A percentile compares a stretch with the other conserved stretches of the same genome.
Evolutionary conservation across 1,284 basidiomycete genomes (phyloP).

Genomic region (Hymenochaete sp.): DNA sequence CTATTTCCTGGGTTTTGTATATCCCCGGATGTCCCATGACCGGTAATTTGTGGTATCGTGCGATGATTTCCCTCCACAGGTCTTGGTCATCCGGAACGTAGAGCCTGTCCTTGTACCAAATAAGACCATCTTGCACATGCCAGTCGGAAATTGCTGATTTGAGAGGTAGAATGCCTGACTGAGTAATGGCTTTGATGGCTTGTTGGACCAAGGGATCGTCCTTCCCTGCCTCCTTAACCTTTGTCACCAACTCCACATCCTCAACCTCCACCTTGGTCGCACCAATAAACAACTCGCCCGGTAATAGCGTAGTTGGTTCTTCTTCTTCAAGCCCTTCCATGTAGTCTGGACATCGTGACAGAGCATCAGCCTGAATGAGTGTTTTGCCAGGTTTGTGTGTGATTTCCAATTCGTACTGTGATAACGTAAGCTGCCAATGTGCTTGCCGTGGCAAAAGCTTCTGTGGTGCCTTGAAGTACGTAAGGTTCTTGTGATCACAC

Average conservation of each 20-base stretch:
- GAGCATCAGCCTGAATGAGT: slow-evolving; percentile 30
- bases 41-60: slow-evolving; percentile 26
- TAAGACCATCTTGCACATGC: slow-evolving; percentile 13
- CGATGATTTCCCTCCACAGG: slow-evolving; percentile 22
- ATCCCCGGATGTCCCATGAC: slow-evolving; percentile 35
- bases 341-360: slow-evolving; percentile 33
- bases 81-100: slow-evolving; percentile 22
- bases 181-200: too few species aligned
- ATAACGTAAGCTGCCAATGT: slow-evolving; percentile 31
- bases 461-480: slow-evolving; percentile 24
- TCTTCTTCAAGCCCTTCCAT: slow-evolving; percentile 26
- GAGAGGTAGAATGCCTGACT: too few species aligned
- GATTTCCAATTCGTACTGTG: slow-evolving; percentile 31
- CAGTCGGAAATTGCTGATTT: slow-evolving; percentile 14
- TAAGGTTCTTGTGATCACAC: slow-evolving; percentile 29
- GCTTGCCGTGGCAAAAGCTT: slow-evolving; percentile 38
- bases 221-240: slow-evolving; percentile 21
- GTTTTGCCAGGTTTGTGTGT: slow-evolving; percentile 30
- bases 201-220: too few species aligned
- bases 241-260: slow-evolving; percentile 11
- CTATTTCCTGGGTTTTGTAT: slow-evolving; percentile 29
- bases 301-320: slow-evolving; percentile 24
- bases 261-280: slow-evolving; percentile 14
- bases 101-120: slow-evolving; percentile 15
- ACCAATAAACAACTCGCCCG: slow-evolving; percentile 22